These are phyloP conservation scores for Phytophthora pinifolia DNA, from an alignment of 352 stramenopile species.

Conservation along the genomic window DNA sequence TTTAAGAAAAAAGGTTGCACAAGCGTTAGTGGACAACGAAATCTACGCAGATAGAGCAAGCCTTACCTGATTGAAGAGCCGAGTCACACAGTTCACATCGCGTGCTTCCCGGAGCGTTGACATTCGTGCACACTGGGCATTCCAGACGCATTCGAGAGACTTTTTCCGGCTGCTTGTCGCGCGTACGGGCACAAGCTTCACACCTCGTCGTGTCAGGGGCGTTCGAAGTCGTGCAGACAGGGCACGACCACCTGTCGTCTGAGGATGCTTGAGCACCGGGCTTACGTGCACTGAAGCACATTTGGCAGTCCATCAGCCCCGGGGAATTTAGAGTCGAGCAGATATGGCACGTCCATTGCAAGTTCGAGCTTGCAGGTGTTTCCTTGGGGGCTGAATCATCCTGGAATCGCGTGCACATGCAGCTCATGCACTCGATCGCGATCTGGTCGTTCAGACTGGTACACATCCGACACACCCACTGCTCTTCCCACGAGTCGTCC, in stretches of 20 bases:
- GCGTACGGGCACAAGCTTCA: conserved; percentile 25
- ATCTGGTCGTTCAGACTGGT: conserved; percentile 29
- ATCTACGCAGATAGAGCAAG: background rate
- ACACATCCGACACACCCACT: conserved; percentile 36
- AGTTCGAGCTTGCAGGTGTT: conserved; percentile 1
- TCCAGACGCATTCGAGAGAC: conserved; percentile 21
- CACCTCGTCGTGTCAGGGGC: conserved; percentile 14
- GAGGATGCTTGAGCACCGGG: background rate
- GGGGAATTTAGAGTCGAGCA: conserved; percentile 31
- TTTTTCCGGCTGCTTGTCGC: conserved; percentile 6
- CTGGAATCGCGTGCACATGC: conserved; percentile 14
- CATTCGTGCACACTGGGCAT: conserved; percentile 61
- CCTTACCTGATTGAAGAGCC: conserved; percentile 17
- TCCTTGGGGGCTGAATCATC: background rate
- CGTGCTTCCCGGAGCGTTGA: conserved; percentile 36
- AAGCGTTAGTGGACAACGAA: background rate
- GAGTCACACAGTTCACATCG: conserved; percentile 63
- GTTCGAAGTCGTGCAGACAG: conserved; percentile 27
- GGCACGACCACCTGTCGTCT: conserved; percentile 23
- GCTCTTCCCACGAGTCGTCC: conserved; percentile 19
- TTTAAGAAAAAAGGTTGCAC: background rate
- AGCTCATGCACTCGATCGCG: conserved; percentile 21
- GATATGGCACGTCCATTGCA: conserved; percentile 32
- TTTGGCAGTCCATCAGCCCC: conserved; percentile 19
- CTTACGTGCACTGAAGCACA: conserved; percentile 19